phyloP scores from a whole-genome alignment of 1,139 yeast species.

The Tardiomyces blankii region DNA sequence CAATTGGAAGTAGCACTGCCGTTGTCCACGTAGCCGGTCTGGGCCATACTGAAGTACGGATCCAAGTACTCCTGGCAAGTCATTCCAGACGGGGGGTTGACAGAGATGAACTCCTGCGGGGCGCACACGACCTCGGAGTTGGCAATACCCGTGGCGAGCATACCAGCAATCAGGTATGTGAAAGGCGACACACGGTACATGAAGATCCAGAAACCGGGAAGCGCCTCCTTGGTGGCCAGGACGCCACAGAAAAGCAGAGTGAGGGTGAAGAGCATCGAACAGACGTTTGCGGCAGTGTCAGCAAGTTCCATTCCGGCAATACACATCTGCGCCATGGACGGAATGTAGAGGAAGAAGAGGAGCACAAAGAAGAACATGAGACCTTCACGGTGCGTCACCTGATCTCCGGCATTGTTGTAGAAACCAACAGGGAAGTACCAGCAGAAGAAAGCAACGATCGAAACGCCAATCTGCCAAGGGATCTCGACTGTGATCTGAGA shows the following conservation, averaged over 20 bases:
- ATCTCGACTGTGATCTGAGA: constrained; percentile 64
- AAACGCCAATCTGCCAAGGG: constrained; percentile 61
- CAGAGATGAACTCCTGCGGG: constrained; percentile 36
- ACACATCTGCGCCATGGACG: constrained; percentile 55
- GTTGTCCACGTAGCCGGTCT: constrained; percentile 44
- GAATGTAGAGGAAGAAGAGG: constrained; percentile 46
- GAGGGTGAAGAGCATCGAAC: constrained; percentile 53
- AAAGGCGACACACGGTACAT: constrained; percentile 65
- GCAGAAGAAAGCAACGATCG: constrained; percentile 56
- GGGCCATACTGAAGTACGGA: constrained; percentile 23
- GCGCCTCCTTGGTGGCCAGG: constrained; percentile 44
- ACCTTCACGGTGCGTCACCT: constrained; percentile 53
- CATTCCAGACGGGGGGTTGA: constrained; percentile 47
- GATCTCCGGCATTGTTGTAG: constrained; percentile 25
- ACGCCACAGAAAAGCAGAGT: constrained; percentile 78
- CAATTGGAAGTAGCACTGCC: constrained; percentile 45
- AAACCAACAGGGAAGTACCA: constrained; percentile 78
- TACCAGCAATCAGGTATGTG: constrained; percentile 53
- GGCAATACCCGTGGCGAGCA: constrained; percentile 43
- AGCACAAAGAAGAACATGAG: constrained; percentile 49
- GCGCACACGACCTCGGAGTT: constrained; percentile 45
- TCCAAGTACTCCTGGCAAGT: constrained; percentile 48
- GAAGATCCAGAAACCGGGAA: constrained; percentile 59
- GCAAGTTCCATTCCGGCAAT: constrained; percentile 53
- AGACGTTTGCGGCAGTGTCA: constrained; percentile 67